phyloP scores from a whole-genome alignment of 2,329 filamentous ascomycete genomes.

The Fusarium sp. region DNA sequence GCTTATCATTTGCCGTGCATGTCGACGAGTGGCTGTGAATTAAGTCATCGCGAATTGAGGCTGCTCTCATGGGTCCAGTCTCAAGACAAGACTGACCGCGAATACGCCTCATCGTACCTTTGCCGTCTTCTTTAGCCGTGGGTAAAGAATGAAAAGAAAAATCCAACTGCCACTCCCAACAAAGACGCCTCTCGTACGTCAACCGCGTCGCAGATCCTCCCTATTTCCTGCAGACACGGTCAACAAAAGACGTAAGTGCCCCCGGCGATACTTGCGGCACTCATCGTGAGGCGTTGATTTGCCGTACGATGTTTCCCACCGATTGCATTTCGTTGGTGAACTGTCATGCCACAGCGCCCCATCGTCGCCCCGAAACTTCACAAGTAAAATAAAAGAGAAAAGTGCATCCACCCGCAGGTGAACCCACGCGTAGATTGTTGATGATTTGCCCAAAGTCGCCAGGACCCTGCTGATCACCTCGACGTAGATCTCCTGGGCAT shows the following conservation, averaged over 20 bases:
- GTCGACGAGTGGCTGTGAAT: slow-evolving; percentile 19
- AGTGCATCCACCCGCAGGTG: neutral
- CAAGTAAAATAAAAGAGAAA: slow-evolving; percentile 17
- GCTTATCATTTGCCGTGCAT: neutral
- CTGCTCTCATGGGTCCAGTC: neutral
- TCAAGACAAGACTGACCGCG: neutral
- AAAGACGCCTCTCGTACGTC: slow-evolving; percentile 33
- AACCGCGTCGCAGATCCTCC: slow-evolving; percentile 39
- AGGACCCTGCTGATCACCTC: slow-evolving; percentile 45
- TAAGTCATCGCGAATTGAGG: slow-evolving; percentile 10
- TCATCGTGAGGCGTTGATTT: slow-evolving; percentile 17
- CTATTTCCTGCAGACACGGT: slow-evolving; percentile 1
- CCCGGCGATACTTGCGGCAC: slow-evolving; percentile 18
- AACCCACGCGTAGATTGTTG: slow-evolving; percentile 7
- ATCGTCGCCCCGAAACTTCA: slow-evolving; percentile 17
- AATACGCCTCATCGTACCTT: slow-evolving; percentile 5
- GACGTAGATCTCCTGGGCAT: slow-evolving; percentile 34
- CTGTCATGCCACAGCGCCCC: slow-evolving; percentile 25
- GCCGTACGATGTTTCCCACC: slow-evolving; percentile 24
- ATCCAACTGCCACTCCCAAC: slow-evolving; percentile 25
- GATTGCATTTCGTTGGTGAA: slow-evolving; percentile 17
- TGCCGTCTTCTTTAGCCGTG: slow-evolving; percentile 27
- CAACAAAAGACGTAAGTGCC: slow-evolving; percentile 19
- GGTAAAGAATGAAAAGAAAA: neutral
- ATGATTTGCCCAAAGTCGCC: slow-evolving; percentile 32